Percentiles rank a stretch among this genome's conserved stretches.
phyloP scores from a whole-genome alignment of 345 rosid species.

The Ceriops decandra region DNA sequence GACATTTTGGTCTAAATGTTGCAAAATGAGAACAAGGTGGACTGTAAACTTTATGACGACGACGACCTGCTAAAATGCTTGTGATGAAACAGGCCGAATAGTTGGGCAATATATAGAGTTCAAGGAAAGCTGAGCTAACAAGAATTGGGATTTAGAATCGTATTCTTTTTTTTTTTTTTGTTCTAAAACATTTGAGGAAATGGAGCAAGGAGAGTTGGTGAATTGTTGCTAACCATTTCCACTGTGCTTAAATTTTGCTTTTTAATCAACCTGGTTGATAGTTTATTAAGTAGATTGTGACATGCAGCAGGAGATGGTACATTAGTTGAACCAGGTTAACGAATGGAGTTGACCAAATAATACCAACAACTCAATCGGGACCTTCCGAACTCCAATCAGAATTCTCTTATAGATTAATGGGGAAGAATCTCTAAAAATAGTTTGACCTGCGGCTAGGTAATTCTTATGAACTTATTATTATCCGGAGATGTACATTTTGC shows the following conservation, averaged over 20 bases:
- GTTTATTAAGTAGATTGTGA: constrained; percentile 5
- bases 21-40: background rate
- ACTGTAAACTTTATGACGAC: background rate
- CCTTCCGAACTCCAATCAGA: background rate
- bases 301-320: background rate
- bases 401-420: background rate
- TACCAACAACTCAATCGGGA: constrained; percentile 10
- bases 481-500: too few species aligned
- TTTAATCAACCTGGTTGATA: background rate
- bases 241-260: background rate
- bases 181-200: background rate
- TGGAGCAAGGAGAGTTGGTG: constrained; percentile 14
- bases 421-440: background rate
- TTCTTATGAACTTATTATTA: too few species aligned
- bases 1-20: background rate
- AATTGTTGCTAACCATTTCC: constrained; percentile 17
- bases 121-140: constrained; percentile 2
- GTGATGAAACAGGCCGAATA: constrained; percentile 5
- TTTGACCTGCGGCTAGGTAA: too few species aligned
- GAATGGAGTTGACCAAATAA: constrained; percentile 2
- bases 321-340: background rate
- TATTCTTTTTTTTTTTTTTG: background rate
- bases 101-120: constrained; percentile 1
- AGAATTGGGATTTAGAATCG: background rate
- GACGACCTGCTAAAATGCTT: background rate